Percentiles rank a stretch among this genome's conserved stretches.
These are phyloP conservation scores for Chytriomyces sp. DNA, from an alignment of 192 early-diverging fungal genomes.

Conservation along the genomic window DNA sequence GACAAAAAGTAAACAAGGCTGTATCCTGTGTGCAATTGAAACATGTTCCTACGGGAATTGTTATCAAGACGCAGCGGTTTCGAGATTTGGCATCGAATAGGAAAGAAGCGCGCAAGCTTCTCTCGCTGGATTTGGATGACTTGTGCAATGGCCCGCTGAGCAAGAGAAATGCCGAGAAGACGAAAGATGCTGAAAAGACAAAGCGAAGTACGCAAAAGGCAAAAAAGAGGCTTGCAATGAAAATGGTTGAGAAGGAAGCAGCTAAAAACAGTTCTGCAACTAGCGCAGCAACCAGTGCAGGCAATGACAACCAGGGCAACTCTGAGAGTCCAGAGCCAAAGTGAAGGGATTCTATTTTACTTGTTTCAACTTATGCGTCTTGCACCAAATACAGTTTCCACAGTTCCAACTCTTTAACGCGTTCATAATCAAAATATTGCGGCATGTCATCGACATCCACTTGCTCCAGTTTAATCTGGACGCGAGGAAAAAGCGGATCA, in stretches of 20 bases:
- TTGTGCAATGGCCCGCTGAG: constrained; percentile 43
- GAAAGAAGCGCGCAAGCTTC: constrained; percentile 54
- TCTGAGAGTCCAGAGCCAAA: neutral
- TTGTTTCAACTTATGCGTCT: too few species aligned
- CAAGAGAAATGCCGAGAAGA: constrained; percentile 21
- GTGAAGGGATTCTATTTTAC: neutral
- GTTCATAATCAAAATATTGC: constrained; percentile 37
- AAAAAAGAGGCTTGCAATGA: neutral
- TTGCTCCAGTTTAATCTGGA: constrained; percentile 2
- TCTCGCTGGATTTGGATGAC: constrained; percentile 47
- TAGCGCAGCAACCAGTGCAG: too few species aligned
- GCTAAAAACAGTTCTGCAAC: too few species aligned
- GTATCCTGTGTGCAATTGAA: constrained; percentile 46
- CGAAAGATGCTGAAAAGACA: constrained; percentile 32
- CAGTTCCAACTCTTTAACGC: constrained; percentile 36
- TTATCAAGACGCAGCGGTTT: constrained; percentile 51
- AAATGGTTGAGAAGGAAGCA: neutral
- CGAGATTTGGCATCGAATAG: constrained; percentile 46
- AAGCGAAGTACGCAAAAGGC: constrained; percentile 22
- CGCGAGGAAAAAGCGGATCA: constrained; percentile 1
- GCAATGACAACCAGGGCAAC: neutral
- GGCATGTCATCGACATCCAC: constrained; percentile 29
- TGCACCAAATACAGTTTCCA: constrained; percentile 23
- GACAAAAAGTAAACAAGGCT: constrained; percentile 57
- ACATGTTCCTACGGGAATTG: constrained; percentile 50